These are phyloP conservation scores for Spathaspora sp. DNA, from an alignment of 1,139 yeast genomes.

Conservation along the genomic window DNA sequence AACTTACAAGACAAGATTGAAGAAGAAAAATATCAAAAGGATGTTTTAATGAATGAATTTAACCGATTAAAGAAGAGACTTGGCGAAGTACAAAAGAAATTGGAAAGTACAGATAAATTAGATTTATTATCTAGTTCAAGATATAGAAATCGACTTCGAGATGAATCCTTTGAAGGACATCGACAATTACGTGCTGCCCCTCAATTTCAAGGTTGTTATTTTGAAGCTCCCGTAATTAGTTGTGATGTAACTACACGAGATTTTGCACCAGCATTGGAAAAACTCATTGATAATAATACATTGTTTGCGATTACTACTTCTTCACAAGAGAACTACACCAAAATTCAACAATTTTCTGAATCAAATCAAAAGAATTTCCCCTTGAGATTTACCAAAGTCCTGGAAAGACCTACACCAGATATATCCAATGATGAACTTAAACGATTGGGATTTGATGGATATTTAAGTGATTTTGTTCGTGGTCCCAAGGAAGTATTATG, in stretches of 20 bases:
- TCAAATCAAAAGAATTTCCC: constrained; percentile 35
- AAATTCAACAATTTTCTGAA: constrained; percentile 30
- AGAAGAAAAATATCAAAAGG: constrained; percentile 17
- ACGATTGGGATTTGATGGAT: constrained; percentile 75
- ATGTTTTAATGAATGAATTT: constrained; percentile 21
- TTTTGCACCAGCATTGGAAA: constrained; percentile 58
- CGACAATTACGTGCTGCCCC: constrained; percentile 26
- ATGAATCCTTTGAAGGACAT: constrained; percentile 33
- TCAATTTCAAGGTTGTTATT: constrained; percentile 42
- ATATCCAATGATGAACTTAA: constrained; percentile 34
- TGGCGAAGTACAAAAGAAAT: constrained; percentile 18
- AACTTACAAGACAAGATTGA: constrained; percentile 16
- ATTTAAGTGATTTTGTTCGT: constrained; percentile 61
- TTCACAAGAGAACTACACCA: constrained; percentile 25
- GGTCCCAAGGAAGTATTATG: constrained; percentile 78
- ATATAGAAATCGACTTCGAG: constrained; percentile 25
- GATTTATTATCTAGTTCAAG: constrained; percentile 35
- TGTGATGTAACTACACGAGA: constrained; percentile 51
- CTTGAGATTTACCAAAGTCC: constrained; percentile 25
- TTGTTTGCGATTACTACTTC: constrained; percentile 48
- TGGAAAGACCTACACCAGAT: constrained; percentile 15
- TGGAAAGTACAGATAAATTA: constrained; percentile 53
- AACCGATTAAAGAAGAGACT: constrained; percentile 18
- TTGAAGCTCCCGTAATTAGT: constrained; percentile 77
- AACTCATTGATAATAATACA: constrained; percentile 53